These are phyloP conservation scores for Boletus sp. DNA, from an alignment of 1,284 basidiomycete species.

Conservation along the genomic window DNA sequence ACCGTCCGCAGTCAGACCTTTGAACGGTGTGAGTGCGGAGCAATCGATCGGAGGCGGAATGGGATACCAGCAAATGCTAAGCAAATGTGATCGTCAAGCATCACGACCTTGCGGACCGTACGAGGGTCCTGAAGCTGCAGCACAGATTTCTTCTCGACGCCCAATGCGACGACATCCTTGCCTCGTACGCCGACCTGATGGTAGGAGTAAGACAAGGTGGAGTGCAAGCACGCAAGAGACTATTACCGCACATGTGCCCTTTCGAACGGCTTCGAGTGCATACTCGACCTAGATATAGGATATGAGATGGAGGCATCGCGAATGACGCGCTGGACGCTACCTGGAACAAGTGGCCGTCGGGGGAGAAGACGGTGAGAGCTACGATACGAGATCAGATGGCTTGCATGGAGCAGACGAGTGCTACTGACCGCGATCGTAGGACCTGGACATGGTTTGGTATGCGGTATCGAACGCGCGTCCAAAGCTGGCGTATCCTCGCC, in stretches of 20 bases:
- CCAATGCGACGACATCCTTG: conserved; percentile 91
- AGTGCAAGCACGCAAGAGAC: not conserved
- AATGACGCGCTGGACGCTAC: conserved; percentile 39
- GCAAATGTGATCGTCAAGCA: conserved; percentile 98
- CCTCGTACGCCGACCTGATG: conserved; percentile 91
- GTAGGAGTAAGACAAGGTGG: conserved; percentile 8
- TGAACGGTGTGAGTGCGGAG: conserved; percentile 12
- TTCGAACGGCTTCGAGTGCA: conserved; percentile 92
- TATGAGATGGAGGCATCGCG: conserved; percentile 16
- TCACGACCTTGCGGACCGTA: conserved; percentile 96
- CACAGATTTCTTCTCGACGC: conserved; percentile 98
- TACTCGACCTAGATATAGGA: conserved; percentile 82
- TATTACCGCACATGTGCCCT: conserved; percentile 93
- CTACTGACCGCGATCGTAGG: conserved; percentile 34
- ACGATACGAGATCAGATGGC: conserved; percentile 14
- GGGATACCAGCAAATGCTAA: conserved; percentile 93
- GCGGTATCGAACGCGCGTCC: conserved; percentile 51
- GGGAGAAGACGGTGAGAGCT: conserved; percentile 94
- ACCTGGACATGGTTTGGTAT: conserved; percentile 31
- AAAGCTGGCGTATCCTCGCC: conserved; percentile 24
- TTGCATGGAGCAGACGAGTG: not conserved
- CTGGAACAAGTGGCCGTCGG: conserved; percentile 92
- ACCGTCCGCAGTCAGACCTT: conserved; percentile 96
- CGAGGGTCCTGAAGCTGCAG: conserved; percentile 97
- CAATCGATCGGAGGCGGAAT: conserved; percentile 2